Percentiles rank a stretch among this genome's conserved stretches.
Conservation (phyloP, 257 asterid species). For the Ocimum tenuiflorum region DNA sequence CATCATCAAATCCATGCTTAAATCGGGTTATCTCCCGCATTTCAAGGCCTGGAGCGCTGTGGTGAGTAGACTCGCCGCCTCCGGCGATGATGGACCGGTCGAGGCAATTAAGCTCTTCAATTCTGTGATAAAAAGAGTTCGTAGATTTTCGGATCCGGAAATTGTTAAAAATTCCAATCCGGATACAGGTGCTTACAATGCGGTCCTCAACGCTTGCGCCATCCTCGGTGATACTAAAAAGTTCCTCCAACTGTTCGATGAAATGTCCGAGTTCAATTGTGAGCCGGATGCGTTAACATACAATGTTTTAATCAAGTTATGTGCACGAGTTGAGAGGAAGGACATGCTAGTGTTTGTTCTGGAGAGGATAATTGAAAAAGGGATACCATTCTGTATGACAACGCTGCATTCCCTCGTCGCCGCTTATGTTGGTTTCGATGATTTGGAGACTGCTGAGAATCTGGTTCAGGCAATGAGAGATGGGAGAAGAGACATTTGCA, state of each 20-base stretch:
- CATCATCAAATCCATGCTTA: constrained; percentile 79
- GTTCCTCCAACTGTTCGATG: constrained; percentile 70
- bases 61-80: constrained; percentile 57
- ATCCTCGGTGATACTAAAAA: constrained; percentile 54
- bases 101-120: constrained; percentile 64
- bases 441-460: constrained; percentile 65
- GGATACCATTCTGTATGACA: constrained; percentile 51
- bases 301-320: constrained; percentile 77
- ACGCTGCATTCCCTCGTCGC: constrained; percentile 92
- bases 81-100: constrained; percentile 72
- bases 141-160: constrained; percentile 37
- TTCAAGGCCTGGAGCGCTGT: constrained; percentile 98
- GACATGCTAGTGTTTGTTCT: constrained; percentile 75
- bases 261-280: constrained; percentile 61
- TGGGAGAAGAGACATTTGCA: constrained; percentile 74
- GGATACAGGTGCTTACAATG: constrained; percentile 83
- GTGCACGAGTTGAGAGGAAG: constrained; percentile 68
- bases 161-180: constrained; percentile 58
- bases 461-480: constrained; percentile 81
- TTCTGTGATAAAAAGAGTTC: constrained; percentile 44
- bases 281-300: constrained; percentile 77
- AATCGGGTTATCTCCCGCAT: constrained; percentile 82
- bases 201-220: constrained; percentile 88
- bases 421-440: constrained; percentile 91
- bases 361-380: constrained; percentile 65